Base-by-base conservation (phyloP, 805 yeast genomes). In the Candida ipomoeae region DNA sequence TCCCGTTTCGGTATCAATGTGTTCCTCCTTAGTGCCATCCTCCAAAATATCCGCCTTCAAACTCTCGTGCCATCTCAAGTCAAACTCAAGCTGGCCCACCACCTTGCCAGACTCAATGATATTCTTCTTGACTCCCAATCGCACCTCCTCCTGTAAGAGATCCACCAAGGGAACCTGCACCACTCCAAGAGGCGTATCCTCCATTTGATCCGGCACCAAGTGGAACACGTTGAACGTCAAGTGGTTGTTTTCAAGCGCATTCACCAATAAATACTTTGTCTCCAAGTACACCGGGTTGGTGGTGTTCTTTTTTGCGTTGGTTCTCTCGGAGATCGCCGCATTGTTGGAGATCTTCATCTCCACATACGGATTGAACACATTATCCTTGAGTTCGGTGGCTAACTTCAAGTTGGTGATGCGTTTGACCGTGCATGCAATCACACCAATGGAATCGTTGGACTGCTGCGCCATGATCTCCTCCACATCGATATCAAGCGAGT, bases 401-500 rank as follows among this genome's bases (percentile, higher is more conserved):
- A 69, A 65, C 51, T 77, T 81, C 60, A 80, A 67, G 38, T 72
- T 74, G 33, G 70, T 72, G 38, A 81, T 83, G 46, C 82, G 77
- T 52, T 77, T 74, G 43, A 86, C 61, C 32, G 83, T 84, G 13
- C 87, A 79, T 2, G 86, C 85, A 53, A 84, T 69, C 51, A 82
- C 83, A 57, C 92, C 94, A 56, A 76, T 75, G 5, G 90, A 84
- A 56, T 85, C 91, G 49, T 83, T 82, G 5, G 81, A 67, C 60
- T 80, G 80, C 40, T 76, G 78, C 38, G 83, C 81, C 77, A 87
- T 74, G 18, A 86, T 66, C 53, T 84, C 89, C 63, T 84, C 89
- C 38, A 87, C 86, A 59, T 87, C 84, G 53, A 87, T 70, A 62
- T 87, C 92, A 39, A 85, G 67, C 49, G 87, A 83, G 66, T 87